These are phyloP conservation scores for Ilyonectria robusta DNA, from an alignment of 2,329 filamentous ascomycete species.

Conservation along the genomic window DNA sequence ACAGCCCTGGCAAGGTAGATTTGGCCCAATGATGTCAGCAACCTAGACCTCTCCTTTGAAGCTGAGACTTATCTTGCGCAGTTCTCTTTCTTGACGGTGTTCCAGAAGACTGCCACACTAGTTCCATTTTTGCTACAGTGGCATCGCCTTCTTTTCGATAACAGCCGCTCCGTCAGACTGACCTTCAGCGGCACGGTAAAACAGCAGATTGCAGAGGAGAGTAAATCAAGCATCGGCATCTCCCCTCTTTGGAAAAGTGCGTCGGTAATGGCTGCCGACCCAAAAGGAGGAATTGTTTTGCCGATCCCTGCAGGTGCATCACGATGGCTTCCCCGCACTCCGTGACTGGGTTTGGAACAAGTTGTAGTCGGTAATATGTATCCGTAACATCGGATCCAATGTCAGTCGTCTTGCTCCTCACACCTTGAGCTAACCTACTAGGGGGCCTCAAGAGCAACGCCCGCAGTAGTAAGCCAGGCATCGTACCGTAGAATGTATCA, in stretches of 20 bases:
- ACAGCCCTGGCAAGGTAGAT: constrained; percentile 29
- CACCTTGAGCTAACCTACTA: no score
- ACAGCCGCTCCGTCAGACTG: background rate
- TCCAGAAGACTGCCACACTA: constrained; percentile 29
- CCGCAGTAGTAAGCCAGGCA: no score
- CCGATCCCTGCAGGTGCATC: background rate
- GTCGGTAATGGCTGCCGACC: constrained; percentile 2
- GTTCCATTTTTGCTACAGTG: constrained; percentile 13
- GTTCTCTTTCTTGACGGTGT: constrained; percentile 22
- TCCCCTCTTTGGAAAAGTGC: background rate
- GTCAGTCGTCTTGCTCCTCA: no score
- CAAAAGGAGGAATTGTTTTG: constrained; percentile 9
- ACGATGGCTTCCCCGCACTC: constrained; percentile 22
- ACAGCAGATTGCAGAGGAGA: background rate
- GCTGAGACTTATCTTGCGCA: constrained; percentile 30
- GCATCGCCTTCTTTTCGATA: background rate
- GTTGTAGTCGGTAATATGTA: no score
- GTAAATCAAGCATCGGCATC: no score
- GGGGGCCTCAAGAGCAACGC: no score
- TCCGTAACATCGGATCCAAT: no score
- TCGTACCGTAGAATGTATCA: no score
- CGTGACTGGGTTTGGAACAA: no score
- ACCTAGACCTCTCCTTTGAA: background rate
- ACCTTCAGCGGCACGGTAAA: background rate
- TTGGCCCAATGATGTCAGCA: constrained; percentile 7